phyloP scores from a whole-genome alignment of 2,329 filamentous ascomycete genomes.

The Stagonosporopsis vannaccii region DNA sequence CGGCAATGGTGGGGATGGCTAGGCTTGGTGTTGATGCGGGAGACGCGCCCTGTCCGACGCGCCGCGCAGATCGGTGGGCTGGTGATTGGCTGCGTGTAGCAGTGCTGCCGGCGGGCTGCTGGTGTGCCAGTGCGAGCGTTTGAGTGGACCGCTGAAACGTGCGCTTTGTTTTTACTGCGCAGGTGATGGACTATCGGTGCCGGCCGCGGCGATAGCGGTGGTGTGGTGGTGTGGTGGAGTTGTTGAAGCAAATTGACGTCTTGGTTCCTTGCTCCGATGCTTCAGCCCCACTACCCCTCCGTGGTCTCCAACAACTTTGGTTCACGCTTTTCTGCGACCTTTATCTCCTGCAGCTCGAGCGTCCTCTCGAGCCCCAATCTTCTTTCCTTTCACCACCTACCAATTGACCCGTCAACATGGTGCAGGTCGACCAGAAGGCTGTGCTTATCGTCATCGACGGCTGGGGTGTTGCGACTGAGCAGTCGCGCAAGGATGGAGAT shows the following conservation, averaged over 20 bases:
- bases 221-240: conserved; percentile 22
- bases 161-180: conserved; percentile 8
- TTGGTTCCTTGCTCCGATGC: conserved; percentile 26
- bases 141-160: conserved; percentile 8
- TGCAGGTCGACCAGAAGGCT: conserved; percentile 72
- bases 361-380: conserved; percentile 7
- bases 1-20: conserved; percentile 15
- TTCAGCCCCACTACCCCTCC: conserved; percentile 35
- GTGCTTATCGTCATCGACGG: conserved; percentile 96
- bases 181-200: conserved; percentile 22
- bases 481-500: conserved; percentile 87
- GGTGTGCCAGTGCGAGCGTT: conserved; percentile 1
- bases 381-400: background rate
- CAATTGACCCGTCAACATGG: conserved; percentile 60
- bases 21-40: conserved; percentile 28
- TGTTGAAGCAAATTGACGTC: conserved; percentile 18
- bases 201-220: conserved; percentile 31
- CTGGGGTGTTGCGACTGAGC: conserved; percentile 86
- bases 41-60: conserved; percentile 27
- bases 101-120: conserved; percentile 7
- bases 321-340: conserved; percentile 4
- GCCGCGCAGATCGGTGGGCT: conserved; percentile 18
- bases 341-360: conserved; percentile 2
- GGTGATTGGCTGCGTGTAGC: conserved; percentile 29
- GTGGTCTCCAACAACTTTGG: conserved; percentile 16